phyloP scores from a whole-genome alignment of 495 filamentous ascomycete species.

The Hypoxylon fragiforme region DNA sequence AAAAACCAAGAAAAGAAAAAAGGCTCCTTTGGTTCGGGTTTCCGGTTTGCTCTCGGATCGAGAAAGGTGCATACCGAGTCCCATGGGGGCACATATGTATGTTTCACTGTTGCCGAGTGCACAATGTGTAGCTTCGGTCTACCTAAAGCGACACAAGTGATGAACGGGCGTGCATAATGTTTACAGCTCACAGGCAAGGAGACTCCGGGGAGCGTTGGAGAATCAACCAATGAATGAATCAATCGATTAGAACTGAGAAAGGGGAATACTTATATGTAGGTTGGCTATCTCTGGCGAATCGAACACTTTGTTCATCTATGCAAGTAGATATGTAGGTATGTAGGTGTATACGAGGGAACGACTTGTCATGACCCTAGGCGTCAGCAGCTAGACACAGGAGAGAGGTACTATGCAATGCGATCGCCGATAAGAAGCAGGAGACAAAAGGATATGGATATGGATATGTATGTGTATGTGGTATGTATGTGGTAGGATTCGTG shows the following conservation, averaged over 20 bases:
- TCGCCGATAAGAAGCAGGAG: conserved; percentile 14
- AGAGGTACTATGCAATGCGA: conserved; percentile 13
- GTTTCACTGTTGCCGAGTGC: conserved; percentile 26
- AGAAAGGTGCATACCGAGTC: conserved; percentile 34
- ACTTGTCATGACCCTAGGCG: conserved; percentile 4
- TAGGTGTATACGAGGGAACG: conserved; percentile 2
- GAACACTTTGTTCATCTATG: no score
- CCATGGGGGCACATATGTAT: not conserved
- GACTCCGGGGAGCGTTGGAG: conserved; percentile 13
- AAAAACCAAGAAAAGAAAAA: conserved; percentile 16
- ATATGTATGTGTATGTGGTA: not conserved
- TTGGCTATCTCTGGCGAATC: conserved; percentile 31
- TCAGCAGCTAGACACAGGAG: conserved; percentile 9
- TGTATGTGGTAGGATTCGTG: no score
- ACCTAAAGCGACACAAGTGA: conserved; percentile 26
- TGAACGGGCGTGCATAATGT: conserved; percentile 15
- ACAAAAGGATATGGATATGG: conserved; percentile 7
- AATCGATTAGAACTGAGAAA: not conserved
- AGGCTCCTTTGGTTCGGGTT: conserved; percentile 21
- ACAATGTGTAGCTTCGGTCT: conserved; percentile 33
- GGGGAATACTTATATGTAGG: no score
- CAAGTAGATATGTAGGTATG: no score
- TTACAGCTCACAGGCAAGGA: conserved; percentile 16
- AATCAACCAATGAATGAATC: no score
- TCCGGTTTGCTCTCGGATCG: conserved; percentile 35